These are phyloP conservation scores for Peronospora tabacina DNA, from an alignment of 352 stramenopile genomes.

Conservation along the genomic window DNA sequence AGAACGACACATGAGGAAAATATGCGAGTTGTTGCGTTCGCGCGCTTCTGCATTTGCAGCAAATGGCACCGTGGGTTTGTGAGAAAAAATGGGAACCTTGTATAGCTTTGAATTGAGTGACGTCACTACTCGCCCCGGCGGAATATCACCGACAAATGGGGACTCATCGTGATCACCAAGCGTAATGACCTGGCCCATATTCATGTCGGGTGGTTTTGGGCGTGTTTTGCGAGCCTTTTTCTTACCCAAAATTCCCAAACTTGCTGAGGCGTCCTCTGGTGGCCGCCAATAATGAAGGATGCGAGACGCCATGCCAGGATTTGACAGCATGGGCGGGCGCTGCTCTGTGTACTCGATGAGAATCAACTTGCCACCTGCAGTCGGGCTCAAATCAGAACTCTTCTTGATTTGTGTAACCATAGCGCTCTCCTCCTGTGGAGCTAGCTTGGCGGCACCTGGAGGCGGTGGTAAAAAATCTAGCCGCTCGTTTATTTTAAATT, in stretches of 20 bases:
- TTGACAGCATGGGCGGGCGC: conserved; percentile 69
- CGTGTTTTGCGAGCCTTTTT: conserved; percentile 68
- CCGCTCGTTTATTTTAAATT: conserved; percentile 83
- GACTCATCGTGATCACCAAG: conserved; percentile 73
- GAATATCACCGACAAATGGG: conserved; percentile 77
- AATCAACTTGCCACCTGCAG: conserved; percentile 67
- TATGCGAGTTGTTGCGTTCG: conserved; percentile 40
- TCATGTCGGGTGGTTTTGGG: conserved; percentile 67
- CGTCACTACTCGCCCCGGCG: conserved; percentile 61
- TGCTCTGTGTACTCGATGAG: conserved; percentile 83
- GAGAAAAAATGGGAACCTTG: conserved; percentile 75
- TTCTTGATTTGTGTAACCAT: conserved; percentile 86
- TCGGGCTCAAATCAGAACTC: conserved; percentile 71
- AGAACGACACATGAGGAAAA: conserved; percentile 67
- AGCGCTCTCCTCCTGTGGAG: conserved; percentile 55
- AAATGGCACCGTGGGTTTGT: conserved; percentile 54
- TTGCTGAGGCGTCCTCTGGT: conserved; percentile 36
- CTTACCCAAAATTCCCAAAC: conserved; percentile 46
- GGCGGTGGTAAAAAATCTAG: conserved; percentile 47
- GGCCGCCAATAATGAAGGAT: conserved; percentile 82
- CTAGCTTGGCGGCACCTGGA: conserved; percentile 32
- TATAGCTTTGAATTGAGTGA: conserved; percentile 78
- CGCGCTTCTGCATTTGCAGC: conserved; percentile 30
- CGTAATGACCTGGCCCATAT: conserved; percentile 78
- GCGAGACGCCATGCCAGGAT: conserved; percentile 75